phyloP scores from a whole-genome alignment of 2,329 filamentous ascomycete genomes.

The Penicillium olsonii region DNA sequence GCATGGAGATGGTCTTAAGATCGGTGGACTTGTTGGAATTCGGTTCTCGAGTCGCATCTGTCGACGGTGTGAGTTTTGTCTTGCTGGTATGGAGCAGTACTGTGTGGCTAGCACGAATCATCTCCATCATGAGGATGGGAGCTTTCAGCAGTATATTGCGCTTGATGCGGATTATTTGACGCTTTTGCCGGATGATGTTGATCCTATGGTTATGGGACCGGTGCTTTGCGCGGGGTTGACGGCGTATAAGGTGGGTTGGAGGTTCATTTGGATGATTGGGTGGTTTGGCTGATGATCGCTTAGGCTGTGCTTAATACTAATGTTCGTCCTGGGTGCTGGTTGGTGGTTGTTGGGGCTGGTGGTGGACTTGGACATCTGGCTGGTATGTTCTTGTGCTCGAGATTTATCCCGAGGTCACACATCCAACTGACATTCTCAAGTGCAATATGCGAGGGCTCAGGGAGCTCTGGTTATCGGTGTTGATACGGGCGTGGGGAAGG shows the following conservation, averaged over 20 bases:
- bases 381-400: conserved; percentile 35
- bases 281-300: not conserved
- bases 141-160: conserved; percentile 49
- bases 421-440: conserved; percentile 16
- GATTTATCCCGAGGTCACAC: too few relatives aligned
- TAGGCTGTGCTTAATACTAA: conserved; percentile 47
- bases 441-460: conserved; percentile 48
- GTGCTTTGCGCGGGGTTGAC: conserved; percentile 49
- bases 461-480: conserved; percentile 47
- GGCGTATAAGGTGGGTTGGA: conserved; percentile 41
- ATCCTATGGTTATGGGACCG: conserved; percentile 44
- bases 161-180: conserved; percentile 49
- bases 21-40: conserved; percentile 47
- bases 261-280: too few relatives aligned
- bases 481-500: conserved; percentile 43
- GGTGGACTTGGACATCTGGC: conserved; percentile 50
- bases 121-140: conserved; percentile 49
- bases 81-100: conserved; percentile 44
- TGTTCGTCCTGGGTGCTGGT: conserved; percentile 42
- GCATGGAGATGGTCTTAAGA: conserved; percentile 34
- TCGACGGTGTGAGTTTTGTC: conserved; percentile 47
- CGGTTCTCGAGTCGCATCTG: conserved; percentile 47
- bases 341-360: conserved; percentile 50
- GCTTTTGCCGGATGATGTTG: conserved; percentile 45
- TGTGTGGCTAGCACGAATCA: conserved; percentile 47